These are phyloP conservation scores for Aspergillus tubingensis DNA, from an alignment of 2,329 filamentous ascomycete genomes.

Conservation along the genomic window DNA sequence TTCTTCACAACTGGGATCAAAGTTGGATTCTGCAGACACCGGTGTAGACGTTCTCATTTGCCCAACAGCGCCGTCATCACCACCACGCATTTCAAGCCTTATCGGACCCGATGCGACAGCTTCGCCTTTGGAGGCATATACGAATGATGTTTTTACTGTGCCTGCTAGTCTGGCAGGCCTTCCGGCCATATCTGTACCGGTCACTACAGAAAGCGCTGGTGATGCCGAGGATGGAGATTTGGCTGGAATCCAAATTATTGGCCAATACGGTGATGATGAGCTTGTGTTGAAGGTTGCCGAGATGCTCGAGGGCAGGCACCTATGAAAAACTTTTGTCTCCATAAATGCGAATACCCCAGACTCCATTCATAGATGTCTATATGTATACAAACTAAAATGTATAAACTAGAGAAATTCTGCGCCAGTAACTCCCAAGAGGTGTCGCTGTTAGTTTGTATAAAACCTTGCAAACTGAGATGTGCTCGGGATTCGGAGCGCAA, in stretches of 20 bases:
- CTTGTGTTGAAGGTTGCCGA: conserved; percentile 43
- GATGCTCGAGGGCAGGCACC: conserved; percentile 33
- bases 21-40: conserved; percentile 7
- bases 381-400: background rate
- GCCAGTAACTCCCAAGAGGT: background rate
- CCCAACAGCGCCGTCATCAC: conserved; percentile 78
- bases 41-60: conserved; percentile 81
- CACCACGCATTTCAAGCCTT: conserved; percentile 66
- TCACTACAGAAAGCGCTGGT: conserved; percentile 41
- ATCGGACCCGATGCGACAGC: conserved; percentile 22
- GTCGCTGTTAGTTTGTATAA: no score
- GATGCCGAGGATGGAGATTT: conserved; percentile 21
- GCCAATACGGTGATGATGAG: conserved; percentile 51
- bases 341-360: background rate
- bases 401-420: background rate
- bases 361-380: background rate
- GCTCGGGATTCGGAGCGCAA: background rate
- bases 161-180: conserved; percentile 90
- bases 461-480: background rate
- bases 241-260: conserved; percentile 49
- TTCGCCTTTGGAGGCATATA: conserved; percentile 71
- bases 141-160: conserved; percentile 94
- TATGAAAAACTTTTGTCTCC: conserved; percentile 7
- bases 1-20: conserved; percentile 9
- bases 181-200: conserved; percentile 82